Evolutionary conservation across 495 filamentous ascomycete species (phyloP), one percentile per base, ranked within the genome.

Genomic region (Chaetomium fimeti): DNA sequence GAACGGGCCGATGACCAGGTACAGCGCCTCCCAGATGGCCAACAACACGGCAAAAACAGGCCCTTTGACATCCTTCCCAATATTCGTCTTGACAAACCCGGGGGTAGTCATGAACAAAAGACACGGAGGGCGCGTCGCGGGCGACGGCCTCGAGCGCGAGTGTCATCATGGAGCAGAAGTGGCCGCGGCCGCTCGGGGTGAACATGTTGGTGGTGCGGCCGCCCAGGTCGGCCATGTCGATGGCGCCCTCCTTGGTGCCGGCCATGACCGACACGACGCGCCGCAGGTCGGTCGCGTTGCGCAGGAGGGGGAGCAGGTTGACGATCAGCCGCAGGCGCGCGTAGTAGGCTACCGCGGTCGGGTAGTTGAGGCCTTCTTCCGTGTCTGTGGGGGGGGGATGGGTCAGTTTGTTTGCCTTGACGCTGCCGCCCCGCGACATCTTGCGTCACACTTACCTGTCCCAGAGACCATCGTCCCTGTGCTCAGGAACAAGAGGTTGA

Each of bases 401-500:
- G 24, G 9, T 28, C 11, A 15, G 40, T 3, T 43, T 18, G 13
- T 1, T 18, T 43, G 3, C 13, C 40, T 15, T 24, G 3, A 3
- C n/a, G 1, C 5, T n/a, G 8, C 16, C 42, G 16, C 11, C 42
- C 4, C 11, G 12, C 18, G 42, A 11, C 18, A 3, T 45, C 18
- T 45, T 18, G 2, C 18, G 42, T 15, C 11, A 11, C 16, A 55
- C 61, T 40, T 61, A 52, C 71, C 63, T 28, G 43, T 57, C 29
- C 61, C 79, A 32, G 61, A 45, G 6, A 72, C 73, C 60, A 80
- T 56, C 49, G 76, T 79, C 15, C 83, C 83, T 4, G 74, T 70
- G 11, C 73, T 83, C 68, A 87, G 71, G 68, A 90, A 87, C 0
- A 91, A 78, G 1, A 90, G 66, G 66, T 91, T 87, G 65, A 91